Base-by-base conservation (phyloP, 176 grass and related monocot species). In the Saccharum spontaneum region DNA sequence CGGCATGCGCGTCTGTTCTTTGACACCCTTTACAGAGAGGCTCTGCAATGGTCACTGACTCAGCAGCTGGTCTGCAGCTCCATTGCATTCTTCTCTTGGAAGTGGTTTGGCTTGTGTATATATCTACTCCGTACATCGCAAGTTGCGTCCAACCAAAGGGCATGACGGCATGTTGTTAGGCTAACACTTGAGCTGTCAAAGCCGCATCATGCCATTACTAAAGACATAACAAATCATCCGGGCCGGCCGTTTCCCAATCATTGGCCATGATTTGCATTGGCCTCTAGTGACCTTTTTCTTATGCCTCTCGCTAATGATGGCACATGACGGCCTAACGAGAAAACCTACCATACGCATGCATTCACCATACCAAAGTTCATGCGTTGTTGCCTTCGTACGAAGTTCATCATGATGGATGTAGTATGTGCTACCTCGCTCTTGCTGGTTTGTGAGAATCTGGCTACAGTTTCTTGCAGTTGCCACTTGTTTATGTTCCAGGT, bases 241-340 rank as follows among this genome's bases (percentile, higher is more conserved):
- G 72, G 79, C 88, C 30, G 68, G 66, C 68, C 68, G 30, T 22
- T 50, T 71, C 76, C 71, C 81, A 84, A 91, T 91, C 85, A 87
- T 91, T 81, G 62, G 77, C 3, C 64, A 87, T 84, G 85, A 84
- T 91, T 87, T 87, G 41, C n/a, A 44, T 81, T 87, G 89, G 85
- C 71, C 81, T 80, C 70, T 84, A 81, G 85, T 62, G 50, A 71
- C 68, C 15, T 81, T 84, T 87, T 82, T 87, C 76, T 91, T 81
- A 80, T 77, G 77, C 52, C 33, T 38, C 48, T 52, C 16, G 45
- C 62, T 84, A 81, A 91, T 84, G 76, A 91, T 87, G 52, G 77
- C 85, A 87, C 81, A 91, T 91, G 85, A 73, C 71, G 87, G 16
- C 70, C 84, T 87, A 87, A 90, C 89, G 36, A 90, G 68, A 79